Conservation (phyloP, 345 rosid genomes). For the Hibiscus mutabilis region DNA sequence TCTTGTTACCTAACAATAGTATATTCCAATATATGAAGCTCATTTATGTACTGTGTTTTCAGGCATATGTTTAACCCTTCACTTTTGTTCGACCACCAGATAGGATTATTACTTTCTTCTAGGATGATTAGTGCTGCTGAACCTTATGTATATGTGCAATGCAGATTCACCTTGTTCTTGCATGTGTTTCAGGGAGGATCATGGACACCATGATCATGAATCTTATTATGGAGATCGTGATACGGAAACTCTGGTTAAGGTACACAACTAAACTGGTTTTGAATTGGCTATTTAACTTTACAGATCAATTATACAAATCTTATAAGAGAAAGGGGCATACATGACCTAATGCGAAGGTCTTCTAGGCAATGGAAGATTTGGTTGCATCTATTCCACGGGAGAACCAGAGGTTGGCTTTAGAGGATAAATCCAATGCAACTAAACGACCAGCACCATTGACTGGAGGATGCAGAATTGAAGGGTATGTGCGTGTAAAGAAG, state of each 20-base stretch:
- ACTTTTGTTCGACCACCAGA: background rate
- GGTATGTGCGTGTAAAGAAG: slow-evolving; percentile 94
- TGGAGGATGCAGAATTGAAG: slow-evolving; percentile 97
- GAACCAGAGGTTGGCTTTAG: slow-evolving; percentile 45
- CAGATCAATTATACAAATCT: background rate
- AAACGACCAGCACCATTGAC: slow-evolving; percentile 82
- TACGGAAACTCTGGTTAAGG: slow-evolving; percentile 92
- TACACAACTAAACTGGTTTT: slow-evolving; percentile 20
- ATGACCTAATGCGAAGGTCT: slow-evolving; percentile 2
- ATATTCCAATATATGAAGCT: background rate
- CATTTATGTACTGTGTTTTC: background rate
- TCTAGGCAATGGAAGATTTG: slow-evolving; percentile 66
- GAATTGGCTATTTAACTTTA: slow-evolving; percentile 10
- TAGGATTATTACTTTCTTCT: slow-evolving; percentile 3
- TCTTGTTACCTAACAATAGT: background rate
- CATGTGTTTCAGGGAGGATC: slow-evolving; percentile 60
- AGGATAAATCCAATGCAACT: slow-evolving; percentile 39
- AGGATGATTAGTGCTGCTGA: background rate
- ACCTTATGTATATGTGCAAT: background rate
- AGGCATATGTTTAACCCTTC: background rate
- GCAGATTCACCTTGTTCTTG: slow-evolving; percentile 4
- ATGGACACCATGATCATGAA: slow-evolving; percentile 92
- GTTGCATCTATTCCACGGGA: slow-evolving; percentile 62
- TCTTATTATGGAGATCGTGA: slow-evolving; percentile 99
- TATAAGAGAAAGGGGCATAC: background rate